These are phyloP conservation scores for Melanomma pulvis-pyrius DNA, from an alignment of 495 filamentous ascomycete genomes.

Conservation along the genomic window DNA sequence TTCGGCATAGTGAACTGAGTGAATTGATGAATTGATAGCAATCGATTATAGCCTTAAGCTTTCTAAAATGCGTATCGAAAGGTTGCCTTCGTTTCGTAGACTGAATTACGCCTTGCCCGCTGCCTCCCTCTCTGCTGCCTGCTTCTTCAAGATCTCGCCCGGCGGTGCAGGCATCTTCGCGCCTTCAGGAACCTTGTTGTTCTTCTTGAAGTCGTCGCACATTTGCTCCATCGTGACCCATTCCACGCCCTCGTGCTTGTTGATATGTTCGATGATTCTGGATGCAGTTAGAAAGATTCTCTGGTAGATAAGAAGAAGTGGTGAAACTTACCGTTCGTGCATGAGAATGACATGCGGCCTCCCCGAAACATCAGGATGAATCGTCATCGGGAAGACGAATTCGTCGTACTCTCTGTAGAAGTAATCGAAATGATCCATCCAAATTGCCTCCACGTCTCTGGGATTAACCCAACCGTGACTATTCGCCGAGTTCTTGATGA, in stretches of 20 bases:
- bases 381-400: slow-evolving; percentile 64
- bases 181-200: slow-evolving; percentile 65
- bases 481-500: slow-evolving; percentile 57
- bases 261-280: slow-evolving; percentile 55
- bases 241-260: slow-evolving; percentile 57
- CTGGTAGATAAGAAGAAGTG: neutral
- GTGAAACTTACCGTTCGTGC: slow-evolving; percentile 52
- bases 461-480: slow-evolving; percentile 63
- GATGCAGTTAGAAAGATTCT: neutral
- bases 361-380: slow-evolving; percentile 64
- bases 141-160: slow-evolving; percentile 60
- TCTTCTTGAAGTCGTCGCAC: slow-evolving; percentile 61
- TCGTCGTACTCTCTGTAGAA: slow-evolving; percentile 64
- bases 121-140: slow-evolving; percentile 23
- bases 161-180: slow-evolving; percentile 67
- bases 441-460: slow-evolving; percentile 58
- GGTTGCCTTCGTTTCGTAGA: too few relatives aligned
- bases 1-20: too few relatives aligned
- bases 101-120: neutral
- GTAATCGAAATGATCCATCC: slow-evolving; percentile 63
- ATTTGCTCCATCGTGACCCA: slow-evolving; percentile 61
- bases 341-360: slow-evolving; percentile 61
- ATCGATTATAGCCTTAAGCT: too few relatives aligned
- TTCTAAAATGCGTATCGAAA: too few relatives aligned
- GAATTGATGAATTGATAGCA: too few relatives aligned